A percentile compares a stretch with the other conserved stretches of the same genome.
Evolutionary conservation across 2,329 filamentous ascomycete species (phyloP).

Genomic region (Penicillium sp.): DNA sequence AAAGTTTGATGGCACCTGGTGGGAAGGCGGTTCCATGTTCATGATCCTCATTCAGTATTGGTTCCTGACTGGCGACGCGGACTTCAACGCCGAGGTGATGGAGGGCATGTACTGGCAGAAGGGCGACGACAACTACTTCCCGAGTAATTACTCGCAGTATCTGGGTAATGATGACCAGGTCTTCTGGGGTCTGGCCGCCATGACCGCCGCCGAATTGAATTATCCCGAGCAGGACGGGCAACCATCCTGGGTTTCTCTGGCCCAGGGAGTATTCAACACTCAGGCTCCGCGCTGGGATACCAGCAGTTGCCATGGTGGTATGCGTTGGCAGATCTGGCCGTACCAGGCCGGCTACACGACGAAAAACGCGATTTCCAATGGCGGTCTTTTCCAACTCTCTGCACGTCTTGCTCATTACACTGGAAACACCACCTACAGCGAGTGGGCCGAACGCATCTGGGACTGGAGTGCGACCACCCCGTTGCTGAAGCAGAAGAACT

Average conservation of each 20-base stretch:
- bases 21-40: constrained; percentile 72
- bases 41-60: constrained; percentile 76
- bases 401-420: constrained; percentile 75
- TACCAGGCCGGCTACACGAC: constrained; percentile 68
- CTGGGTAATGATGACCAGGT: constrained; percentile 61
- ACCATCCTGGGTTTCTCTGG: constrained; percentile 73
- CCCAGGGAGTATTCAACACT: constrained; percentile 77
- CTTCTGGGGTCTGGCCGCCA: constrained; percentile 82
- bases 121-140: constrained; percentile 75
- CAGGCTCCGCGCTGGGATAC: constrained; percentile 71
- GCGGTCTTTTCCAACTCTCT: constrained; percentile 57
- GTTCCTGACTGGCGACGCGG: constrained; percentile 72
- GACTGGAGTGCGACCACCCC: constrained; percentile 57
- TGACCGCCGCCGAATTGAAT: constrained; percentile 73
- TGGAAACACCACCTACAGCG: constrained; percentile 71
- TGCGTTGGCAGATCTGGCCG: constrained; percentile 82
- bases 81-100: constrained; percentile 66
- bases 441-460: constrained; percentile 71
- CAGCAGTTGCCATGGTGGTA: constrained; percentile 65
- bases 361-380: constrained; percentile 60
- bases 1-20: constrained; percentile 46
- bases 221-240: constrained; percentile 67
- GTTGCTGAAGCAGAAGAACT: constrained; percentile 49
- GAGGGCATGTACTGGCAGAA: constrained; percentile 73
- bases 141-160: constrained; percentile 52